A percentile compares a stretch with the other conserved stretches of the same genome.
Conservation (phyloP, 2,329 filamentous ascomycete genomes). For the Hypoxylon rubiginosum region DNA sequence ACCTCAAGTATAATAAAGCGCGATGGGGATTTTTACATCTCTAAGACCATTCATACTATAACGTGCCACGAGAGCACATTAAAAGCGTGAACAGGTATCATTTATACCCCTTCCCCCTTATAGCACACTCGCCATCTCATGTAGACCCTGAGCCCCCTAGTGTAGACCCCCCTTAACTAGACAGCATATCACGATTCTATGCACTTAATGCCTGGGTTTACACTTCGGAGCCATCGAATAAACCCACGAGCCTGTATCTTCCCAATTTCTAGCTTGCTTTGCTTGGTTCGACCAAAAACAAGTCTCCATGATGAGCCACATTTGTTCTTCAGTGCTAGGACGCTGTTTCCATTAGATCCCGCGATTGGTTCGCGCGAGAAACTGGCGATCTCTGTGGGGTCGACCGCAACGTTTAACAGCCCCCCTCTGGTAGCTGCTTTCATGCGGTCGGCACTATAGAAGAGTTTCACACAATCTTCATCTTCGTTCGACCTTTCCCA, state of each 20-base stretch:
- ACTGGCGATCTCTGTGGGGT: slow-evolving; percentile 34
- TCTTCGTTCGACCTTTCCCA: slow-evolving; percentile 37
- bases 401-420: slow-evolving; percentile 34
- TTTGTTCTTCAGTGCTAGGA: slow-evolving; percentile 29
- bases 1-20: not conserved
- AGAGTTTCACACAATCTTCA: slow-evolving; percentile 37
- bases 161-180: no score
- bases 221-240: slow-evolving; percentile 42
- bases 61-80: not conserved
- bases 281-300: slow-evolving; percentile 42
- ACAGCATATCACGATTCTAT: slow-evolving; percentile 16
- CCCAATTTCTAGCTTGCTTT: slow-evolving; percentile 38
- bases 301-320: slow-evolving; percentile 32
- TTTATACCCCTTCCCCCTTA: not conserved
- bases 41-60: no score
- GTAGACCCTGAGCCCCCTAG: not conserved
- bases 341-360: slow-evolving; percentile 32
- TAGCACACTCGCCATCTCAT: not conserved
- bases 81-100: not conserved
- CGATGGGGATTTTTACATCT: slow-evolving; percentile 1
- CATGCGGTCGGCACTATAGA: slow-evolving; percentile 33
- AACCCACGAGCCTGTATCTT: slow-evolving; percentile 45
- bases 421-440: slow-evolving; percentile 26
- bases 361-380: slow-evolving; percentile 36
- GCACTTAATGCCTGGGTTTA: slow-evolving; percentile 35